phyloP scores from a whole-genome alignment of 1,139 yeast genomes.

The Debaryomyces singareniensis region DNA sequence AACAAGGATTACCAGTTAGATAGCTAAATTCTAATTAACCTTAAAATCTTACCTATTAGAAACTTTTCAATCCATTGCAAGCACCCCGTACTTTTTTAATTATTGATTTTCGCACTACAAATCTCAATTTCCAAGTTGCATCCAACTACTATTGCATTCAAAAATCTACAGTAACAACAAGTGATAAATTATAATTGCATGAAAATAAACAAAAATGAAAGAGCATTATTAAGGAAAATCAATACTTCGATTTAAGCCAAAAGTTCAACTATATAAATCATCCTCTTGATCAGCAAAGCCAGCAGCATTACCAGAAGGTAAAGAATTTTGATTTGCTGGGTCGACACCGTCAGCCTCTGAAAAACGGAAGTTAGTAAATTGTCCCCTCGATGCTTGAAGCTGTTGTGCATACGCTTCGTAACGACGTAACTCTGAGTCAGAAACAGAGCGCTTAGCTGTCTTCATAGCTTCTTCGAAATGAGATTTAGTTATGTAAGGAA shows the following conservation, averaged over 20 bases:
- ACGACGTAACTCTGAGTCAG: slow-evolving; percentile 96
- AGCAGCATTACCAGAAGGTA: slow-evolving; percentile 14
- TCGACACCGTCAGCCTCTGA: slow-evolving; percentile 33
- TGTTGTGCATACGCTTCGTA: slow-evolving; percentile 98
- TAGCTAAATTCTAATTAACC: too few relatives aligned
- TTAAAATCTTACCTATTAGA: too few relatives aligned
- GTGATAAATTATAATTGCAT: too few relatives aligned
- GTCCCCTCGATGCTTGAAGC: slow-evolving; percentile 93
- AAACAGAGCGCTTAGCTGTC: slow-evolving; percentile 95
- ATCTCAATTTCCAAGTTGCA: too few relatives aligned
- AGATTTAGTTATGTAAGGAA: slow-evolving; percentile 87
- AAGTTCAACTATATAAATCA: slow-evolving; percentile 77
- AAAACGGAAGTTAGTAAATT: slow-evolving; percentile 70
- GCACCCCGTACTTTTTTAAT: too few relatives aligned
- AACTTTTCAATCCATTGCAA: too few relatives aligned
- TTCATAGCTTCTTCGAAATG: slow-evolving; percentile 99
- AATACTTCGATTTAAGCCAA: background rate
- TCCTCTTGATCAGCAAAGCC: slow-evolving; percentile 83
- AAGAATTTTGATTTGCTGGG: slow-evolving; percentile 8
- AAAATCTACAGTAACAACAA: too few relatives aligned
- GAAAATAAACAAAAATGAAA: background rate
- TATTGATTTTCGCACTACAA: too few relatives aligned
- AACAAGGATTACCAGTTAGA: too few relatives aligned
- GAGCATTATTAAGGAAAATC: background rate
- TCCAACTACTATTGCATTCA: too few relatives aligned